Base-by-base conservation (phyloP, 1,139 yeast species). In the Sugiyamaella castrensis region DNA sequence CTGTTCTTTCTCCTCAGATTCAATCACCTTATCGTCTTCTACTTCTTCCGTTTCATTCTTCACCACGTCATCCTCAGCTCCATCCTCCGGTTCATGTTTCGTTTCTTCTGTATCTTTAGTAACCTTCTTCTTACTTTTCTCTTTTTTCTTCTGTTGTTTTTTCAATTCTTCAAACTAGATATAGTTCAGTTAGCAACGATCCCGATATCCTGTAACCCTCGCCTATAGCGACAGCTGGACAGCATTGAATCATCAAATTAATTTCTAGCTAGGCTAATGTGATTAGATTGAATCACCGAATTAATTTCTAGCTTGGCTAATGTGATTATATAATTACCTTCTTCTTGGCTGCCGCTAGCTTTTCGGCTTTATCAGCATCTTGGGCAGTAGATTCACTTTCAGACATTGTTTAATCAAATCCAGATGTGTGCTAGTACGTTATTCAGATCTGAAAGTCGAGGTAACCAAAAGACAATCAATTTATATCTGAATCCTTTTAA, bases 321-420 rank as follows among this genome's bases (percentile, higher is more conserved):
- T n/a, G n/a, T n/a, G n/a, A 15, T 24, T 24, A 30, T 28, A 16
- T 24, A 49, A 61, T n/a, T 53, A 67, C 73, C 63, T 78, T 76
- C 68, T 80, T 80, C 59, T 81, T 74, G 11, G 87, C 87, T 1
- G 81, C 81, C 53, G 81, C 85, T 45, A 82, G 69, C 63, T 80
- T 74, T 59, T 79, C 83, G 51, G 79, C 82, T 55, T 79, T 77
- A 34, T 66, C 55, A 35, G 62, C 62, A 16, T 65, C 71, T 24
- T 37, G 37, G 13, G 15, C 5, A 10, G 33, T 26, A n/a, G 38
- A 11, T 33, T 41, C 45, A 11, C 32, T 34, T 4, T 41, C 45
- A 16, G 39, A 34, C 45, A 41, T 41, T 11, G 9, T 30, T 32
- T 19, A n/a, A 5, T 8, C 13, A 37, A 24, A 19, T 19, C 24